These are phyloP conservation scores for Udeniomyces megalosporus DNA, from an alignment of 768 basidiomycete species.

Conservation along the genomic window DNA sequence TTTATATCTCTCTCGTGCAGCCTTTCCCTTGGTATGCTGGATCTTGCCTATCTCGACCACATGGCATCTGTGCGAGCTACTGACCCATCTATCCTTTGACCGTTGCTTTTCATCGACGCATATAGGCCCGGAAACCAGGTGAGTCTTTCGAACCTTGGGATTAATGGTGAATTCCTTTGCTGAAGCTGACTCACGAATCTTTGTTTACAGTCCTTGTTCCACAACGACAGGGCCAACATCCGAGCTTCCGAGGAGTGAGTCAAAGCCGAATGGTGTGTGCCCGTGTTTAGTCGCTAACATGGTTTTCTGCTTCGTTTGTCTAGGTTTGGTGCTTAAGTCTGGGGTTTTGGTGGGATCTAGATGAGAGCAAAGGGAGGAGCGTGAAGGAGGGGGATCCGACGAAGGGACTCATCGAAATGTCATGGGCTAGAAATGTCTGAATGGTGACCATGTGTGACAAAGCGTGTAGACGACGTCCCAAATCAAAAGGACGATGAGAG, in stretches of 20 bases:
- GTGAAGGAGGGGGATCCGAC: no score
- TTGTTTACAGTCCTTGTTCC: slow-evolving; percentile 3
- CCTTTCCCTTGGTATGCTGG: slow-evolving; percentile 12
- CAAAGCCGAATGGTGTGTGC: no score
- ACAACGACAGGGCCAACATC: slow-evolving; percentile 10
- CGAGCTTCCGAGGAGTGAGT: slow-evolving; percentile 9
- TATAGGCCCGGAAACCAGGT: slow-evolving; percentile 16
- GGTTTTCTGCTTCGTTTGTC: neutral
- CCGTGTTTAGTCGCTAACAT: neutral
- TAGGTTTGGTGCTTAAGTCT: neutral
- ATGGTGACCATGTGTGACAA: no score
- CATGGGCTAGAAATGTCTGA: no score
- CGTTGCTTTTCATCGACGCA: neutral
- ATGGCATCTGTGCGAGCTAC: neutral
- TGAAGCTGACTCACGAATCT: no score
- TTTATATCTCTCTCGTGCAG: neutral
- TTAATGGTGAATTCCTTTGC: no score
- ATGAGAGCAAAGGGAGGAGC: neutral
- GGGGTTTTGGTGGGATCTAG: neutral
- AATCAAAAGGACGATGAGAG: no score
- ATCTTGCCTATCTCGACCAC: neutral
- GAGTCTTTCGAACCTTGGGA: no score
- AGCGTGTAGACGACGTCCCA: no score
- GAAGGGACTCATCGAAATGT: no score
- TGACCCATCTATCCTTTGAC: neutral